Evolutionary conservation across 1,284 basidiomycete species (phyloP), one percentile per base, ranked within the genome.

Genomic region (Malassezia sympodialis): DNA sequence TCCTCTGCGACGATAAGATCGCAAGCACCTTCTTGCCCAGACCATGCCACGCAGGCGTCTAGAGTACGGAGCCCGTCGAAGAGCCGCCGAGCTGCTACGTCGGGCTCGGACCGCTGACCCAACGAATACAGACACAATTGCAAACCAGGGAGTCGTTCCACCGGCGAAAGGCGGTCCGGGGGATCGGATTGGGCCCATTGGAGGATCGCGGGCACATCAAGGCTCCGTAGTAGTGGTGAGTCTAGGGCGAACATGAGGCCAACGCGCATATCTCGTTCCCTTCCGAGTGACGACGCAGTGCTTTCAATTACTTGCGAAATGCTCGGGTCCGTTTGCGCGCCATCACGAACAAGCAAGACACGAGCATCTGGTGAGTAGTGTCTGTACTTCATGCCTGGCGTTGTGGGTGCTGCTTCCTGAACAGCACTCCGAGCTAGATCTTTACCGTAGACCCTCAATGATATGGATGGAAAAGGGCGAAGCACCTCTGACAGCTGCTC

Each of bases 301-400:
- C 19, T 28, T 19, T 21, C n/a, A n/a, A 46, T 21, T 6, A 46
- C 27, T 10, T 46, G 28, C n/a, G 15, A 17, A 5, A 46, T 7
- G 17, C 30, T 17, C 6, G 44, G 17, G 23, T 23, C 27, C 12
- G 44, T 5, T 17, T 12, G 24, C 19, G 12, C n/a, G 12, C 26
- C 26, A n/a, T 43, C 42, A 90, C 17, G 8, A 3, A 49, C 44
- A 4, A 72, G 56, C 0, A 70, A 49, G 0, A 74, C 72, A 5
- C 60, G 55, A 2, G 72, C 69, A 0, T 66, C 79, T 1, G 93
- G 93, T 24, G 90, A 87, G 75, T 99, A 99, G 77, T 99, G 94
- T 49, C 87, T 82, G 75, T 99, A 99, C 77, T 99, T 99, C 91
- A 96, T 96, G n/a, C 94, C 94, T 0, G 94, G 94, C 0, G 94